Evolutionary conservation across 768 basidiomycete genomes (phyloP), one percentile per base, ranked within the genome.

Genomic region (Podaxis sp.): DNA sequence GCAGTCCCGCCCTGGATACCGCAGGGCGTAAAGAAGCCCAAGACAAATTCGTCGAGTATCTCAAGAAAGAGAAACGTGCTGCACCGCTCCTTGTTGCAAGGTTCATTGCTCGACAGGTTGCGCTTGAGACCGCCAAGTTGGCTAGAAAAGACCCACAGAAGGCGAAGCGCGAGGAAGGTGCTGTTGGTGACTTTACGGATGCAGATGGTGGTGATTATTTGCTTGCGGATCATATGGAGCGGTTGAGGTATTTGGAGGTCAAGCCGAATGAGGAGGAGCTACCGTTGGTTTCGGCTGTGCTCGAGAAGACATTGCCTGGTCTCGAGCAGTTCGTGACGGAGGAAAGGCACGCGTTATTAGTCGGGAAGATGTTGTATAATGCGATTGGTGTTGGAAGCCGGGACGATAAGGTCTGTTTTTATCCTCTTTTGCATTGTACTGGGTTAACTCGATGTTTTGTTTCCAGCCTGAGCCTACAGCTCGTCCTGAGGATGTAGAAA

Each of bases 351-450:
- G 76, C 82, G 9, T 78, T 79, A 17, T 79, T 89, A 53, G 72
- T 84, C 44, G 90, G 89, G 17, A 92, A 86, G 72, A 86, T 94
- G 79, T 74, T 79, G 2, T 93, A 92, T 74, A 94, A 94, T 67
- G 80, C 85, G 2, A 90, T 86, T 68, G 93, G 93, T 61, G 85
- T 95, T 55, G 85, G 80, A 33, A 92, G 91, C 19, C 79, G 92
- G 30, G 82, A 86, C 64, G 85, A 91, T 69, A 90, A 84, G 82
- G 92, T 92, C 52, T 63, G 76, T 68, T 26, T 24, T 53, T 48
- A 22, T 19, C 42, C 40, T 22, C 59, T 55, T 46, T 49, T 38
- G 12, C 22, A 33, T 11, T 52, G 24, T 30, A 65, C 40, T 54
- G 52, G 38, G 49, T 46, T 26, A 64, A 9, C 22, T 46, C 17